phyloP scores from a whole-genome alignment of 2,329 filamentous ascomycete genomes.

The Purpureocillium takamizusanense region DNA sequence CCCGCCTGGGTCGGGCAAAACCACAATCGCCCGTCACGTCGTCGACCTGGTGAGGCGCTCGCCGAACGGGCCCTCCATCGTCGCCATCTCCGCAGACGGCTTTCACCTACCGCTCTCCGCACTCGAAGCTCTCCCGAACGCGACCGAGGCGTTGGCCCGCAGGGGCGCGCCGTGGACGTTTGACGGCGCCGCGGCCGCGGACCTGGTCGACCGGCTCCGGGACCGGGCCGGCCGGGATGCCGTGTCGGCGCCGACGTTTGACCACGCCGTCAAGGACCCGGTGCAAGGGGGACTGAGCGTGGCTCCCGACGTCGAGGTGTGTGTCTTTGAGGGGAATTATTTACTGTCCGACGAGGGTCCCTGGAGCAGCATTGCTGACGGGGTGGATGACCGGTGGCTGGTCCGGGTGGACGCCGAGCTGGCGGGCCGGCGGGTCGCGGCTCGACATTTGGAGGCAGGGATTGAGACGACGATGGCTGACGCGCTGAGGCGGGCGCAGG shows the following conservation, averaged over 20 bases:
- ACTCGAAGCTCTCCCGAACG: constrained; percentile 18
- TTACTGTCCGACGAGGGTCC: constrained; percentile 18
- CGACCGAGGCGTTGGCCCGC: constrained; percentile 17
- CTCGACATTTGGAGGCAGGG: constrained; percentile 26
- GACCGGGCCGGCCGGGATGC: constrained; percentile 7
- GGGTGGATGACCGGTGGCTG: constrained; percentile 32
- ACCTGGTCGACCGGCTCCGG: constrained; percentile 11
- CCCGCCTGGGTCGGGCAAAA: constrained; percentile 12
- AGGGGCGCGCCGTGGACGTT: constrained; percentile 25
- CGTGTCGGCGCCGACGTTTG: constrained; percentile 57
- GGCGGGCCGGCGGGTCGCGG: constrained; percentile 26
- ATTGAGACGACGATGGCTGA: constrained; percentile 48
- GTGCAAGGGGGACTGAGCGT: constrained; percentile 55
- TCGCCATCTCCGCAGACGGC: constrained; percentile 18
- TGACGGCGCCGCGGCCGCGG: constrained; percentile 14
- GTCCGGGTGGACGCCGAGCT: constrained; percentile 26
- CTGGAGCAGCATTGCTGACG: constrained; percentile 20
- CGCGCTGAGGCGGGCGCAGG: constrained; percentile 58
- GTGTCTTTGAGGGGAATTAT: constrained; percentile 66
- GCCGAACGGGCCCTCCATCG: constrained; percentile 8
- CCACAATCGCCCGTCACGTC: constrained; percentile 11
- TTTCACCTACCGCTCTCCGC: constrained; percentile 17
- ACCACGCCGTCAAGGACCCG: constrained; percentile 68
- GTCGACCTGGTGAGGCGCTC: constrained; percentile 6
- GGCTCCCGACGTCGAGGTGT: constrained; percentile 43